These are phyloP conservation scores for Aureobasidium mangrovei DNA, from an alignment of 2,329 filamentous ascomycete genomes.

Conservation along the genomic window DNA sequence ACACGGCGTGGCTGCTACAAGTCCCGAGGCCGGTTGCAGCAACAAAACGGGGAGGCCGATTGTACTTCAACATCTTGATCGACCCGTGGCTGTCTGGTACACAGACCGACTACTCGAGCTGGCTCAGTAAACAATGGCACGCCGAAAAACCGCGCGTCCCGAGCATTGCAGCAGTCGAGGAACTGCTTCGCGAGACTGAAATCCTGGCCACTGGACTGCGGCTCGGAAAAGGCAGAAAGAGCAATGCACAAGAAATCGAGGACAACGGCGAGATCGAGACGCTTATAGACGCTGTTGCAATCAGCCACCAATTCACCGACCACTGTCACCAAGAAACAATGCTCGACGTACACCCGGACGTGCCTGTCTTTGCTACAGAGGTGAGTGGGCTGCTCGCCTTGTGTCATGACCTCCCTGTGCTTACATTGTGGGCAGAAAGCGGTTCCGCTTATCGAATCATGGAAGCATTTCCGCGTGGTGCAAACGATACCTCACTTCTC, in stretches of 20 bases:
- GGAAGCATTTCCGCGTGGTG: slow-evolving; percentile 52
- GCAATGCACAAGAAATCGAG: slow-evolving; percentile 16
- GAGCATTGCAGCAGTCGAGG: slow-evolving; percentile 48
- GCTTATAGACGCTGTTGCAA: slow-evolving; percentile 49
- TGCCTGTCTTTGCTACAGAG: slow-evolving; percentile 52
- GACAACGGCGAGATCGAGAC: slow-evolving; percentile 19
- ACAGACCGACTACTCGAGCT: slow-evolving; percentile 54
- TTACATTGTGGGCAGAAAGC: slow-evolving; percentile 36
- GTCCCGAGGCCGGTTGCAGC: slow-evolving; percentile 46
- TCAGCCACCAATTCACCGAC: slow-evolving; percentile 61
- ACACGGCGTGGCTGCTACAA: slow-evolving; percentile 60
- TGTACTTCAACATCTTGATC: slow-evolving; percentile 56
- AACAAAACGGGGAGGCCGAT: slow-evolving; percentile 35
- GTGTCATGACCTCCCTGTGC: neutral
- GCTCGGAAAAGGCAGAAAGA: slow-evolving; percentile 16
- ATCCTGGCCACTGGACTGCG: slow-evolving; percentile 26
- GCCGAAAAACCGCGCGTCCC: slow-evolving; percentile 45
- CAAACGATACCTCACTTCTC: slow-evolving; percentile 41
- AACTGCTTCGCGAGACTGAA: slow-evolving; percentile 44
- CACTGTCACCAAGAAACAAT: slow-evolving; percentile 58
- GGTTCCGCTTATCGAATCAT: slow-evolving; percentile 46
- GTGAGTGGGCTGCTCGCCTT: slow-evolving; percentile 18
- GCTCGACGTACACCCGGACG: slow-evolving; percentile 42
- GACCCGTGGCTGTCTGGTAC: slow-evolving; percentile 57
- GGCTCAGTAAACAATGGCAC: slow-evolving; percentile 60